These are phyloP conservation scores for Fusarium sororula DNA, from an alignment of 2,329 filamentous ascomycete genomes.

Conservation along the genomic window DNA sequence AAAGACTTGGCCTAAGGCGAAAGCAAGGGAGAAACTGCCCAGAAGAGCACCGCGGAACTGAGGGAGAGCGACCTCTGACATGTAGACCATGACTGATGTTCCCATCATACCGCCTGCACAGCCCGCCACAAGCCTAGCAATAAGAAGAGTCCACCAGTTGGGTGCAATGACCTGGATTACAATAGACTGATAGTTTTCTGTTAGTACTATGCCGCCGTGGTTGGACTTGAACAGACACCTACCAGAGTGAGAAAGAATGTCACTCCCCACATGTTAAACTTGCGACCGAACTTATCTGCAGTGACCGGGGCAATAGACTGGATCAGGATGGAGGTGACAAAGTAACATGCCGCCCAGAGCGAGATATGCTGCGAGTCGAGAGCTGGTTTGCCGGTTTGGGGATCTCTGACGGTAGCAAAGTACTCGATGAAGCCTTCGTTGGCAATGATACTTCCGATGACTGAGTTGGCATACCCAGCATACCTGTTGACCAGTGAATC, in stretches of 20 bases:
- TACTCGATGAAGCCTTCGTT: background rate
- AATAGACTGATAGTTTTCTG: background rate
- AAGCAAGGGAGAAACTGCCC: constrained; percentile 1
- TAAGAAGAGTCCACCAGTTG: background rate
- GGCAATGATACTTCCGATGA: background rate
- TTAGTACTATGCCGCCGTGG: background rate
- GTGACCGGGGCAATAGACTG: background rate
- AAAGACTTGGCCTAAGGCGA: background rate
- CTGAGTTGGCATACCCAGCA: background rate
- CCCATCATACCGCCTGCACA: constrained; percentile 16
- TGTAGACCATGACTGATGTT: constrained; percentile 25
- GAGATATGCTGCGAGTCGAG: background rate
- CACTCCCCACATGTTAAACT: background rate
- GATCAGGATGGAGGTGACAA: background rate
- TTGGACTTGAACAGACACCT: background rate
- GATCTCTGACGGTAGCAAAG: background rate
- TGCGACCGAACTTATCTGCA: background rate
- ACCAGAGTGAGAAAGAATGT: background rate
- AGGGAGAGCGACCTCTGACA: constrained; percentile 11
- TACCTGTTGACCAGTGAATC: background rate
- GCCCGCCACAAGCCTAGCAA: constrained; percentile 10
- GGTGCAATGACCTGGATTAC: background rate
- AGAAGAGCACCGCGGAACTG: constrained; percentile 6
- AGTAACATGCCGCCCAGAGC: background rate
- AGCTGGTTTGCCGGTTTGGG: background rate